Evolutionary conservation across 2,329 filamentous ascomycete species (phyloP).

Genomic region (Mycosphaerella sp.): DNA sequence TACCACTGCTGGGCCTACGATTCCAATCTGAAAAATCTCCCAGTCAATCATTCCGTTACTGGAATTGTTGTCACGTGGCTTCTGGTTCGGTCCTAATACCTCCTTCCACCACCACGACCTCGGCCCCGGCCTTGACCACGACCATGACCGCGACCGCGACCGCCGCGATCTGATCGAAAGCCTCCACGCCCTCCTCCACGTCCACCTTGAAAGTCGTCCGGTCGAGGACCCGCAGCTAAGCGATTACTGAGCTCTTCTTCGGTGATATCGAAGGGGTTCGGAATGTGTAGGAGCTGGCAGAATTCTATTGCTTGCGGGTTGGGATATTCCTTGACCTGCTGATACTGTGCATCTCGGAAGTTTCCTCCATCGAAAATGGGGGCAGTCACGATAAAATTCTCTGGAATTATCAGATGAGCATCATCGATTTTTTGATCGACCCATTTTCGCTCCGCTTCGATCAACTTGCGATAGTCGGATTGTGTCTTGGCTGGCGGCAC

Average conservation of each 20-base stretch:
- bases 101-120: conserved; percentile 16
- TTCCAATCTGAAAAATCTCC: no score
- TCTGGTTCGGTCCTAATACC: background rate
- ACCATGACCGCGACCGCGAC: conserved; percentile 20
- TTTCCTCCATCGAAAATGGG: conserved; percentile 54
- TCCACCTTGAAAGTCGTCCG: conserved; percentile 27
- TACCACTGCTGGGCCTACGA: no score
- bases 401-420: conserved; percentile 57
- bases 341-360: conserved; percentile 26
- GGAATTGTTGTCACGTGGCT: no score
- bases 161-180: conserved; percentile 22
- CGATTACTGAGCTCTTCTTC: conserved; percentile 61
- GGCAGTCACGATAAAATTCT: conserved; percentile 72
- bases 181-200: conserved; percentile 23
- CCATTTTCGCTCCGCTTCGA: conserved; percentile 70
- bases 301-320: conserved; percentile 82
- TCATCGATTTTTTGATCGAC: conserved; percentile 61
- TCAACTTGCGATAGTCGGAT: conserved; percentile 46
- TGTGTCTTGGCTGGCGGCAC: conserved; percentile 51
- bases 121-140: conserved; percentile 8
- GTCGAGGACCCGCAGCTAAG: conserved; percentile 52
- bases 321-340: conserved; percentile 59
- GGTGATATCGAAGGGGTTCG: conserved; percentile 68
- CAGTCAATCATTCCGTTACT: no score
- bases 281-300: conserved; percentile 69